A percentile compares a stretch with the other conserved stretches of the same genome.
Conservation (phyloP, 805 yeast genomes). For the Lachancea kluyveri region DNA sequence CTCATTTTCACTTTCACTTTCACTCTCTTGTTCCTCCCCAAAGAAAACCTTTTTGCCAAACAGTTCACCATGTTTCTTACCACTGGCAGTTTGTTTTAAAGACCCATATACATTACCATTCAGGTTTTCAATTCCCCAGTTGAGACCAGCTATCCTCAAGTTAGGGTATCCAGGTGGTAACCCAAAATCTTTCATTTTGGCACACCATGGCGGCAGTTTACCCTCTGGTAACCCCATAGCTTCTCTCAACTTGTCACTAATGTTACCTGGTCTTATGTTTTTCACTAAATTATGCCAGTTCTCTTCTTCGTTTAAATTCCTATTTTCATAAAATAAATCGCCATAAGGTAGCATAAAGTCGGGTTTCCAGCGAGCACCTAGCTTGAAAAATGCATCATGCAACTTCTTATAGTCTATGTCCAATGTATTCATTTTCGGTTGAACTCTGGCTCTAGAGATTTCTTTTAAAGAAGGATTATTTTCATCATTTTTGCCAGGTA, state of each 20-base stretch:
- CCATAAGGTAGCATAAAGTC: constrained; percentile 55
- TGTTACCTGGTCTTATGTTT: constrained; percentile 56
- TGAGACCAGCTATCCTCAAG: constrained; percentile 50
- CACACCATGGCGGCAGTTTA: constrained; percentile 73
- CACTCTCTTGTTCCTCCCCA: constrained; percentile 1
- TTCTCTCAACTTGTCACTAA: constrained; percentile 52
- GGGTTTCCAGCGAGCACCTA: constrained; percentile 63
- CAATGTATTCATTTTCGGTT: constrained; percentile 78
- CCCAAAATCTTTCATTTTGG: constrained; percentile 61
- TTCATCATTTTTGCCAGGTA: constrained; percentile 12
- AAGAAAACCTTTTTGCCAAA: constrained; percentile 5
- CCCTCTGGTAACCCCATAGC: constrained; percentile 65
- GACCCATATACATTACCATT: constrained; percentile 32
- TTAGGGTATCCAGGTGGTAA: constrained; percentile 79
- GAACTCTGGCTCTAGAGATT: constrained; percentile 74
- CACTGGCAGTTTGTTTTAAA: neutral
- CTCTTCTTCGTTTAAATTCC: constrained; percentile 46
- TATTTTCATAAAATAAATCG: constrained; percentile 73
- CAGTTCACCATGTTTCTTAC: neutral
- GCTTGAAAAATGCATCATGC: constrained; percentile 80
- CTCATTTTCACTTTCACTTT: no score
- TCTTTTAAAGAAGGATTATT: constrained; percentile 58
- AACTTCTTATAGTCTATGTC: constrained; percentile 82
- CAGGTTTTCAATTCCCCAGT: constrained; percentile 36
- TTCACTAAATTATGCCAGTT: constrained; percentile 28